phyloP scores from a whole-genome alignment of 1,284 basidiomycete genomes.

The Bjerkandera adusta region DNA sequence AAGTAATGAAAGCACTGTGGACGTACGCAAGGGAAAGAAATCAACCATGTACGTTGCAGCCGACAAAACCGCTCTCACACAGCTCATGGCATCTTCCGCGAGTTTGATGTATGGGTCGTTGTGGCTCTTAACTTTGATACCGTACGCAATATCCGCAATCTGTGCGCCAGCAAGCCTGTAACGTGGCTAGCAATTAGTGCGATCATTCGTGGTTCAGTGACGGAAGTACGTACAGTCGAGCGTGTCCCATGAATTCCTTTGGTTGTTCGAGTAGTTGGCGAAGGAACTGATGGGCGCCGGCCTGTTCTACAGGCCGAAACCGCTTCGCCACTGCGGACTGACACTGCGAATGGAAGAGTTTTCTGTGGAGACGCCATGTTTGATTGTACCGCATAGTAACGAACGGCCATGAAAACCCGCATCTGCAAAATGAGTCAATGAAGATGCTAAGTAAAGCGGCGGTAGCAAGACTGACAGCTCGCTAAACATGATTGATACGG shows the following conservation, averaged over 20 bases:
- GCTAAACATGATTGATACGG: slow-evolving; percentile 3
- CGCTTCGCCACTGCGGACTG: neutral
- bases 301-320: neutral
- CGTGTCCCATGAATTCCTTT: slow-evolving; percentile 5
- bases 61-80: slow-evolving; percentile 11
- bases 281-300: neutral
- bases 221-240: neutral
- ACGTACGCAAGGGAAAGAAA: neutral
- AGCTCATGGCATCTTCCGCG: slow-evolving; percentile 24
- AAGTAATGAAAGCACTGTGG: slow-evolving; percentile 3
- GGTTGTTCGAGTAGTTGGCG: neutral
- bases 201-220: neutral
- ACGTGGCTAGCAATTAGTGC: neutral
- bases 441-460: neutral
- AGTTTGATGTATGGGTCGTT: slow-evolving; percentile 24
- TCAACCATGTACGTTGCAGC: slow-evolving; percentile 2
- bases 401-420: slow-evolving; percentile 1
- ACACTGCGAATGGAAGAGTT: slow-evolving; percentile 6
- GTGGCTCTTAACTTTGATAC: slow-evolving; percentile 23
- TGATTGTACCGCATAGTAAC: slow-evolving; percentile 5
- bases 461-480: slow-evolving; percentile 7
- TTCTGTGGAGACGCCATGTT: slow-evolving; percentile 2
- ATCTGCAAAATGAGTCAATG: neutral
- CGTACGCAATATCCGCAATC: slow-evolving; percentile 27
- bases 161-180: slow-evolving; percentile 19